phyloP scores from a whole-genome alignment of 1,284 basidiomycete genomes.

The Ceratobasidium sp. region DNA sequence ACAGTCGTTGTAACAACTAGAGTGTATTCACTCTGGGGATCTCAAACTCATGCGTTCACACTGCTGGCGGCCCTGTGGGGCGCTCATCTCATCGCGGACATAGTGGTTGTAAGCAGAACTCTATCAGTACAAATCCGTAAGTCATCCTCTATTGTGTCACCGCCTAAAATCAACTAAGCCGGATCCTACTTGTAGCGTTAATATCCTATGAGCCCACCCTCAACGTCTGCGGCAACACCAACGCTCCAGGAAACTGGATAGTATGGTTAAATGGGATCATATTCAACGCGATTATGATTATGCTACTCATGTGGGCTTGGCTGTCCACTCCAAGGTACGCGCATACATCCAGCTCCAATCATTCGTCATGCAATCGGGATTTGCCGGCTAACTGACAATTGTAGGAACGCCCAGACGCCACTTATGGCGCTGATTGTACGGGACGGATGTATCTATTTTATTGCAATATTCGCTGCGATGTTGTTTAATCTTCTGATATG shows the following conservation, averaged over 20 bases:
- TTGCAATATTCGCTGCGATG: constrained; percentile 33
- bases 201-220: constrained; percentile 15
- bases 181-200: neutral
- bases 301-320: constrained; percentile 32
- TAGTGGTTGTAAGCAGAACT: neutral
- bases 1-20: constrained; percentile 37
- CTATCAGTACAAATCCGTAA: constrained; percentile 19
- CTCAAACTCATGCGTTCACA: constrained; percentile 1
- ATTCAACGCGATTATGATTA: constrained; percentile 29
- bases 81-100: constrained; percentile 20
- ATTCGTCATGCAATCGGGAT: neutral
- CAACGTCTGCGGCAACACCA: constrained; percentile 7
- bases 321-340: constrained; percentile 34
- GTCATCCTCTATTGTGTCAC: neutral
- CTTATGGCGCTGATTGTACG: constrained; percentile 33
- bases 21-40: constrained; percentile 28
- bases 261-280: constrained; percentile 35
- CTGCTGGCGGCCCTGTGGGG: constrained; percentile 12
- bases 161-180: neutral
- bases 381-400: neutral
- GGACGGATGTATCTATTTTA: constrained; percentile 31
- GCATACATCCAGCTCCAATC: neutral
- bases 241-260: constrained; percentile 21
- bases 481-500: constrained; percentile 34
- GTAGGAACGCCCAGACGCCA: constrained; percentile 26